A percentile compares a stretch with the other conserved stretches of the same genome.
Evolutionary conservation across 179 eudicot species (phyloP).

Genomic region (Silene coronaria): DNA sequence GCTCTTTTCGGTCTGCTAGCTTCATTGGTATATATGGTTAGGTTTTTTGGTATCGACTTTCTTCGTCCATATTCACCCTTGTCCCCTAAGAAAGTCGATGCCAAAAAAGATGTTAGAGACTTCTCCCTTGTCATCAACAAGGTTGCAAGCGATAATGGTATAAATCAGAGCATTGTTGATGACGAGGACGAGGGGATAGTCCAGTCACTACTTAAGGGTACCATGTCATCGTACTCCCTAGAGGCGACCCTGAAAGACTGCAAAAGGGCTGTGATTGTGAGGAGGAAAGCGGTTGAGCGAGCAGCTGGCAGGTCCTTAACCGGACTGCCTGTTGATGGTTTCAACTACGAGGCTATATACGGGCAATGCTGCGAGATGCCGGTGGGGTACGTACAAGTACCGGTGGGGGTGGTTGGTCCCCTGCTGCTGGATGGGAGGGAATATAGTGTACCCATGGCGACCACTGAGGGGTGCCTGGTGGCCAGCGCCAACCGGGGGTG

Average conservation of each 20-base stretch:
- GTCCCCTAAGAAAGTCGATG: slow-evolving; percentile 7
- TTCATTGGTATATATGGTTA: slow-evolving; percentile 30
- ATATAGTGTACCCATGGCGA: slow-evolving; percentile 29
- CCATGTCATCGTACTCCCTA: slow-evolving; percentile 22
- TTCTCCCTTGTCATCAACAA: neutral
- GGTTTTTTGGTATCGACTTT: slow-evolving; percentile 35
- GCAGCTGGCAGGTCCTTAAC: slow-evolving; percentile 19
- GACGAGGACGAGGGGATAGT: slow-evolving; percentile 20
- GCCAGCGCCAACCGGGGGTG: slow-evolving; percentile 37
- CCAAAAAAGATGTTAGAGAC: neutral
- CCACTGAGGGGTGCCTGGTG: slow-evolving; percentile 36
- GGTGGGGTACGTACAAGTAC: slow-evolving; percentile 32
- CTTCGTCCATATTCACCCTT: slow-evolving; percentile 6
- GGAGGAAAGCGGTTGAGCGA: slow-evolving; percentile 21
- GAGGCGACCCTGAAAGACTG: slow-evolving; percentile 18
- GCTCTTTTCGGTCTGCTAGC: slow-evolving; percentile 27
- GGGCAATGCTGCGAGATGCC: slow-evolving; percentile 29
- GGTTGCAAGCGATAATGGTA: neutral
- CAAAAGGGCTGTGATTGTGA: slow-evolving; percentile 22
- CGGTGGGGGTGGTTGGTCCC: slow-evolving; percentile 34
- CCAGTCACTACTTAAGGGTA: slow-evolving; percentile 17
- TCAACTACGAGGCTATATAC: slow-evolving; percentile 27
- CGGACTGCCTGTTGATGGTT: slow-evolving; percentile 27
- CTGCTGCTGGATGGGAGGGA: slow-evolving; percentile 26
- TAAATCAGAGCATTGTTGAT: slow-evolving; percentile 2